These are phyloP conservation scores for Globisporangium iwayamae DNA, from an alignment of 352 stramenopile species.

Conservation along the genomic window DNA sequence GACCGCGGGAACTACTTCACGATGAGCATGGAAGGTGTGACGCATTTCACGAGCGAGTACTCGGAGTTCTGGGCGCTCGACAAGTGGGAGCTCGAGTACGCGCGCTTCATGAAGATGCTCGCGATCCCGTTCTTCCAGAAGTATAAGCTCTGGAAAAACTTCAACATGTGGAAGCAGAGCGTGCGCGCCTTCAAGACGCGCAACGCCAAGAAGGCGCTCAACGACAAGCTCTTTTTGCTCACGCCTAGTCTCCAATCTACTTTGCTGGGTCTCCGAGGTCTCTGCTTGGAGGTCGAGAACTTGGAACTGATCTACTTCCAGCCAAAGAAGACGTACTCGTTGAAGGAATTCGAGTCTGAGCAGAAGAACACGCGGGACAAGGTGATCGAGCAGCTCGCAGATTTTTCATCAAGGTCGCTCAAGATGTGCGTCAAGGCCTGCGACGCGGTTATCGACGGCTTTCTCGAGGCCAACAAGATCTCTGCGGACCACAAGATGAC, in stretches of 20 bases:
- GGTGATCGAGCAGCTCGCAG: conserved; percentile 51
- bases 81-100: conserved; percentile 93
- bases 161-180: conserved; percentile 90
- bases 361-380: conserved; percentile 52
- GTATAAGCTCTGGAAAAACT: conserved; percentile 94
- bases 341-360: conserved; percentile 77
- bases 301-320: conserved; percentile 72
- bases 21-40: conserved; percentile 90
- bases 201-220: conserved; percentile 78
- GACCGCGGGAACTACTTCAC: conserved; percentile 90
- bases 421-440: conserved; percentile 87
- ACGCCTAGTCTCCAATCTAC: conserved; percentile 79
- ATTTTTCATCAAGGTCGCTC: conserved; percentile 69
- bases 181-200: conserved; percentile 86
- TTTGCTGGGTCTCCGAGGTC: conserved; percentile 65
- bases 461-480: conserved; percentile 91
- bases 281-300: conserved; percentile 69
- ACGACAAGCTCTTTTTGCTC: conserved; percentile 87
- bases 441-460: conserved; percentile 90
- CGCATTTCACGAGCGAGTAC: conserved; percentile 85
- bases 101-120: conserved; percentile 88
- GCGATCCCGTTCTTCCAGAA: conserved; percentile 90
- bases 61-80: conserved; percentile 91
- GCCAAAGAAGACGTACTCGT: conserved; percentile 65
- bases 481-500: conserved; percentile 93